A percentile compares a stretch with the other conserved stretches of the same genome.
These are phyloP conservation scores for Diaporthe aspalathi DNA, from an alignment of 2,329 filamentous ascomycete species.

Conservation along the genomic window DNA sequence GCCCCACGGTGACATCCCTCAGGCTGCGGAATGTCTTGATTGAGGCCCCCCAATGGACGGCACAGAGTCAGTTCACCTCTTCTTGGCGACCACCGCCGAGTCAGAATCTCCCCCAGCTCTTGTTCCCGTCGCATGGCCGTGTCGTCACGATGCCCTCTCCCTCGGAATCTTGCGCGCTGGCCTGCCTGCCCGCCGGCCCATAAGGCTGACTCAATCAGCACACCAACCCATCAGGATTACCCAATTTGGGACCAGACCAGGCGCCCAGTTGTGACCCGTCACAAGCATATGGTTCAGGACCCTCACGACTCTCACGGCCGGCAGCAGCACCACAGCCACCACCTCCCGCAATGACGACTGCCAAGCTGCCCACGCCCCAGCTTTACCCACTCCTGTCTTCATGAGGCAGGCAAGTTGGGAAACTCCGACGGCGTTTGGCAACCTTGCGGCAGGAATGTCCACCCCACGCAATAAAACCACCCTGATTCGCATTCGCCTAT, in stretches of 20 bases:
- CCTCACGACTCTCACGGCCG: conserved; percentile 14
- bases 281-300: neutral
- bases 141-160: conserved; percentile 15
- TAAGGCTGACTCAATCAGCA: conserved; percentile 18
- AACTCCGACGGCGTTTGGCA: conserved; percentile 9
- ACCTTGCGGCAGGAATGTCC: conserved; percentile 9
- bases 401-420: neutral
- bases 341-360: conserved; percentile 22
- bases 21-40: conserved; percentile 13
- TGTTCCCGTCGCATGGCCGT: conserved; percentile 22
- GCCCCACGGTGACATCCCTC: conserved; percentile 21
- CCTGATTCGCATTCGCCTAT: conserved; percentile 30
- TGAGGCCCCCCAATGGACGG: neutral
- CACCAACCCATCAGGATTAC: neutral
- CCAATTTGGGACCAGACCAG: neutral
- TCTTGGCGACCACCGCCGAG: conserved; percentile 3
- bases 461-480: conserved; percentile 15
- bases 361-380: conserved; percentile 4
- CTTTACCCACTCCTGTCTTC: neutral
- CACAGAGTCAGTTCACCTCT: conserved; percentile 13
- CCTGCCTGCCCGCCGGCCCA: conserved; percentile 9
- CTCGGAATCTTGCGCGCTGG: neutral
- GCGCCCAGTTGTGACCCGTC: neutral
- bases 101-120: neutral
- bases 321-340: neutral